Evolutionary conservation across 73 alveolate genomes (phyloP), one percentile per base, ranked within the genome.

Genomic region (Effrenium voratum): DNA sequence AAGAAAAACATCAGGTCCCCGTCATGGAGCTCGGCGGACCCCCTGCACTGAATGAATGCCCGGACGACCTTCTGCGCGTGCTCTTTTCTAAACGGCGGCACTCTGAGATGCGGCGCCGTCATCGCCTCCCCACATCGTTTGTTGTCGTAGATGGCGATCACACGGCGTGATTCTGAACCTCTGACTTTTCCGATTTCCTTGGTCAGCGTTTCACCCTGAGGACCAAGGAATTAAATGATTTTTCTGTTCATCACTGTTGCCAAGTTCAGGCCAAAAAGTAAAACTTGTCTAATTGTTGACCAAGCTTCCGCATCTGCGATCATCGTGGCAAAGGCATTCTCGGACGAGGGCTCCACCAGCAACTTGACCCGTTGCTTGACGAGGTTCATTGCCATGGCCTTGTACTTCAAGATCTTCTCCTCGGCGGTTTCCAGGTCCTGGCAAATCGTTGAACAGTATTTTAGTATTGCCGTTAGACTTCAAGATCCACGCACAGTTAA

Each of bases 61-160:
- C 49, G 10, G 50, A 72, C 28, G 5, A 8, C 83, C 83, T 72
- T 72, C 49, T 34, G 50, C 32, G 50, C 83, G 49, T 72, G 83
- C 83, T 72, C 83, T 49, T 72, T 72, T 6, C 49, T 5, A 34
- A 72, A 72, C 32, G 83, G 49, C 46, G 83, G 30, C 19, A 6
- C 34, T 72, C 83, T 72, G 49, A 72, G 28, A 24, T 72, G 83
- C 34, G 83, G 83, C 30, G 83, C 83, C 30, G 83, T 72, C 49
- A 72, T 38, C 50, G 50, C 3, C 49, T 72, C 83, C 5, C 83
- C 83, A 38, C 83, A 8, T 34, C n/a, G 13, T 34, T 72, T 72
- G 50, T 5, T 34, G 34, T 72, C 83, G 34, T 72, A 72, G 34
- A 72, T 5, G 50, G 34, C 6, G 49, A 72, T 32, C 50, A 72